phyloP scores from a whole-genome alignment of 2,329 filamentous ascomycete genomes.

The Neurospora sp. region DNA sequence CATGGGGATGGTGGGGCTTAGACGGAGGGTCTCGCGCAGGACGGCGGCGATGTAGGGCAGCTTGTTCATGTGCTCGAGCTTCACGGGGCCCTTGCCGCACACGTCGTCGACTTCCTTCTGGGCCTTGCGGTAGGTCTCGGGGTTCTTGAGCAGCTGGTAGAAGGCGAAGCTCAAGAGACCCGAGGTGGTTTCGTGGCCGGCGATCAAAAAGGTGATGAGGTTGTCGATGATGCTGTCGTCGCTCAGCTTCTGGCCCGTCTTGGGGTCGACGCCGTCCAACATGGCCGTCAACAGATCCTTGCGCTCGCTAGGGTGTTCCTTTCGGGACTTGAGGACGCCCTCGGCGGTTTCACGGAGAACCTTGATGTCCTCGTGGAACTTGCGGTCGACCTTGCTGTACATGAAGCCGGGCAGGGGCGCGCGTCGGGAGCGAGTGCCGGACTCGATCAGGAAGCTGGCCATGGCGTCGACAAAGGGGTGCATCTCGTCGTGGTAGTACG shows the following conservation, averaged over 20 bases:
- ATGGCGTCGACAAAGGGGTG: constrained; percentile 64
- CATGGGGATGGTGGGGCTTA: constrained; percentile 50
- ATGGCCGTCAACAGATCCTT: constrained; percentile 64
- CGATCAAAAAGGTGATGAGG: constrained; percentile 63
- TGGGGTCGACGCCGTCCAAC: constrained; percentile 56
- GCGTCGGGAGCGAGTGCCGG: constrained; percentile 38
- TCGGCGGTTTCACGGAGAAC: constrained; percentile 44
- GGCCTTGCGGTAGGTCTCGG: constrained; percentile 47
- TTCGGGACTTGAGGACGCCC: constrained; percentile 52
- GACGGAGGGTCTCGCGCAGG: constrained; percentile 55
- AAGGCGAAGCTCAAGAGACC: constrained; percentile 57
- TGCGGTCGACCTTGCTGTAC: constrained; percentile 36
- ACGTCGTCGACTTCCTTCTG: constrained; percentile 60
- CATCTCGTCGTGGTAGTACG: constrained; percentile 57
- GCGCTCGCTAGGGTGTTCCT: constrained; percentile 41
- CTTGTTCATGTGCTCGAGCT: constrained; percentile 50
- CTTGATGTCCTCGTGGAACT: constrained; percentile 45
- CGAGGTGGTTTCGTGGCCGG: constrained; percentile 63
- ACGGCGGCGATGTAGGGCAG: constrained; percentile 52
- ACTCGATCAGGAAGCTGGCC: constrained; percentile 51
- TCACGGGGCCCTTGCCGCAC: constrained; percentile 47
- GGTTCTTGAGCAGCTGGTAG: constrained; percentile 56
- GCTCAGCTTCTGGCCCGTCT: constrained; percentile 55
- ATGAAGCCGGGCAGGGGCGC: constrained; percentile 26
- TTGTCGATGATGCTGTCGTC: constrained; percentile 58